Evolutionary conservation across 176 grass and related monocot species (phyloP).

Genomic region (Paspalum notatum): DNA sequence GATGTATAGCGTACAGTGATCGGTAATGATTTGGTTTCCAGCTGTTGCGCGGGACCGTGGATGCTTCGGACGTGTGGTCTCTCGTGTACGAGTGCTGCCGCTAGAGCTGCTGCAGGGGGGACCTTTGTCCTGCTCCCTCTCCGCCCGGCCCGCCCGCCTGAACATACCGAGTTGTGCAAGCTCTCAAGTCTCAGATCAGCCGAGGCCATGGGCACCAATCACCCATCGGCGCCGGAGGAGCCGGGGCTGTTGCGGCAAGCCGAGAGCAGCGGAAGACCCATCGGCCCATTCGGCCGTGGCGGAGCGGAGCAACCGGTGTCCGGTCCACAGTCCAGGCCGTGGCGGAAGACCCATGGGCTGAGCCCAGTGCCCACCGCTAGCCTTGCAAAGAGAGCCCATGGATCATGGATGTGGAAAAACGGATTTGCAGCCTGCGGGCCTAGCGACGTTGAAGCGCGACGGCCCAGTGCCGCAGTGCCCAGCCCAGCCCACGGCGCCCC

Average conservation of each 20-base stretch:
- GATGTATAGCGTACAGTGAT: background rate
- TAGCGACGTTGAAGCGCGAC: no score
- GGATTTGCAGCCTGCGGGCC: no score
- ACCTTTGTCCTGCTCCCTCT: background rate
- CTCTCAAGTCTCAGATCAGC: background rate
- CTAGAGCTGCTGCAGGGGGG: background rate
- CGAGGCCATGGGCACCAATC: background rate
- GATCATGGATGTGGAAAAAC: no score
- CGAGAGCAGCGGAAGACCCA: background rate
- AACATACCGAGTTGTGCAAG: background rate
- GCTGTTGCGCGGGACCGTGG: conserved; percentile 4
- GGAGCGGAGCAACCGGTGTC: background rate
- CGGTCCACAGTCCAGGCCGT: background rate
- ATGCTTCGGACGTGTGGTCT: background rate
- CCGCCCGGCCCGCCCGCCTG: background rate
- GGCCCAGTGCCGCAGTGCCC: no score
- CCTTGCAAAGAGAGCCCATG: no score
- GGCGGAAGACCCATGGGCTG: background rate
- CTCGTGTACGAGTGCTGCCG: background rate
- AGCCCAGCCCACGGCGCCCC: no score
- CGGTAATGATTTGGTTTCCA: background rate
- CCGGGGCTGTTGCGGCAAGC: no score
- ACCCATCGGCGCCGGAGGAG: no score
- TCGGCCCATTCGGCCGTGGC: background rate
- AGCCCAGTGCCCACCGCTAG: no score